Conservation (phyloP, 2,329 filamentous ascomycete genomes). For the Trichoderma sp. region DNA sequence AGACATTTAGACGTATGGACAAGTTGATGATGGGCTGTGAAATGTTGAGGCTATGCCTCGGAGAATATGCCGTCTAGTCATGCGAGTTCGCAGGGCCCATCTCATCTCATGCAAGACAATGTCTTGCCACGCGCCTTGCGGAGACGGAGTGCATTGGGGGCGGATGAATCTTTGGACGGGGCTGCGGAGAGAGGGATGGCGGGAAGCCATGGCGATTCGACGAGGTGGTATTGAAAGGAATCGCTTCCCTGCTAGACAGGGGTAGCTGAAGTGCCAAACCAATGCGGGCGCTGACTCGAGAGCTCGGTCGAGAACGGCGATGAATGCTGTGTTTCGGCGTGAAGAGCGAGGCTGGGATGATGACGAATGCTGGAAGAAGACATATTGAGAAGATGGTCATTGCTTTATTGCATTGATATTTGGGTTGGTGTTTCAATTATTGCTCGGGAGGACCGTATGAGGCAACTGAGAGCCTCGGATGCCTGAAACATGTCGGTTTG, state of each 20-base stretch:
- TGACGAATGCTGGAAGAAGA: not conserved
- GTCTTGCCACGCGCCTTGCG: not conserved
- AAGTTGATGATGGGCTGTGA: not conserved
- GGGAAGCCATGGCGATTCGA: not conserved
- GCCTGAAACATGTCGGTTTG: not conserved
- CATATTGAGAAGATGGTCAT: not conserved
- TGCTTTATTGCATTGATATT: not conserved
- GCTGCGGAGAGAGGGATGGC: not conserved
- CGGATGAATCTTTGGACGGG: not conserved
- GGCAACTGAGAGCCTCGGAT: not conserved
- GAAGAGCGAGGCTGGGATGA: not conserved
- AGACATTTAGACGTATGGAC: not conserved
- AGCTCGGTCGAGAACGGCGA: not conserved
- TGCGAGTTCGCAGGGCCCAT: not conserved
- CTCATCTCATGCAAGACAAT: not conserved
- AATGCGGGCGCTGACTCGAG: not conserved
- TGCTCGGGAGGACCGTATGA: not conserved
- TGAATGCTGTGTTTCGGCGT: not conserved
- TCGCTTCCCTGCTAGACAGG: slow-evolving; percentile 4
- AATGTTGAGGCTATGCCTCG: not conserved
- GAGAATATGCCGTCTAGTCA: not conserved
- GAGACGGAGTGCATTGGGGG: not conserved
- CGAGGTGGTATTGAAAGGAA: slow-evolving; percentile 8
- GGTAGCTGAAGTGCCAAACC: not conserved
- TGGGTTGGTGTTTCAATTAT: too few relatives aligned